These are phyloP conservation scores for Echites panduratus DNA, from an alignment of 257 asterid genomes.

Conservation along the genomic window DNA sequence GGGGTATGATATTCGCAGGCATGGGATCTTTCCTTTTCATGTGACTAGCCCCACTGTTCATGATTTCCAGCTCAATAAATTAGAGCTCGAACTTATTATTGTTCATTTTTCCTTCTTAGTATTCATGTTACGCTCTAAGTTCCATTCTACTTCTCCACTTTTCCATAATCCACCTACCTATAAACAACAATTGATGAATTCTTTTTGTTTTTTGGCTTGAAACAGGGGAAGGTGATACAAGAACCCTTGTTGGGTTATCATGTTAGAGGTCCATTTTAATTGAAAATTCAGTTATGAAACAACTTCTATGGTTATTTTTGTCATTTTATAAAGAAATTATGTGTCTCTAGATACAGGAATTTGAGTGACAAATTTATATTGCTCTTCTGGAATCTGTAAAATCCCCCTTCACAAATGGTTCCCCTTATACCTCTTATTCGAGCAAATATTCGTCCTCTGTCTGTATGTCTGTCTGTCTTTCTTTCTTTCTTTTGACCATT, in stretches of 20 bases:
- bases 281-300: not conserved
- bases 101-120: not conserved
- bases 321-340: not conserved
- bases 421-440: not conserved
- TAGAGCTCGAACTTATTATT: not conserved
- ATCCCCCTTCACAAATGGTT: not conserved
- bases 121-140: not conserved
- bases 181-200: not conserved
- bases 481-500: not conserved
- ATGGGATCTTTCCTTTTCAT: slow-evolving; percentile 16
- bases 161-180: not conserved
- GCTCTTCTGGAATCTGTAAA: not conserved
- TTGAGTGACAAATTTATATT: not conserved
- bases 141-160: not conserved
- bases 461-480: no score
- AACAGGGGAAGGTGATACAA: slow-evolving; percentile 51
- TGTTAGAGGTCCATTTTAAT: slow-evolving; percentile 68
- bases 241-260: slow-evolving; percentile 98
- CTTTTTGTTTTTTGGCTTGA: no score
- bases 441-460: not conserved
- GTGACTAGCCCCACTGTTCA: slow-evolving; percentile 12
- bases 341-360: no score
- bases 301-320: not conserved
- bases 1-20: slow-evolving; percentile 55
- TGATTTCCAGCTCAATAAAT: not conserved